Evolutionary conservation across 495 filamentous ascomycete species (phyloP).

Genomic region (Recurvomyces mirabilis): DNA sequence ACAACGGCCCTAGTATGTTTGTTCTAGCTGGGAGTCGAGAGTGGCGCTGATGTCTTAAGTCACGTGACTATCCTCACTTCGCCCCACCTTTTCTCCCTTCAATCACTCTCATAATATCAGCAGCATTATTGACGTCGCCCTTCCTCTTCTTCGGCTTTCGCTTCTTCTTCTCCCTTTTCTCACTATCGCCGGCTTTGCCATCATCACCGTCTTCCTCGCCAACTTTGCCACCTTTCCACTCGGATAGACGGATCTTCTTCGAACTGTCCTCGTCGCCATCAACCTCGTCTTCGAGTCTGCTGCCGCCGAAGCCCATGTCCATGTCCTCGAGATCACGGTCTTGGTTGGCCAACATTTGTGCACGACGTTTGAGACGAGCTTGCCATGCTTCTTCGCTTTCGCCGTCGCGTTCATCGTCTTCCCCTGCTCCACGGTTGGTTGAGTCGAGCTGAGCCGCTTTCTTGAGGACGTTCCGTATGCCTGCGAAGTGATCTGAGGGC

Average conservation of each 20-base stretch:
- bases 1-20: too few relatives aligned
- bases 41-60: too few relatives aligned
- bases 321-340: slow-evolving; percentile 84
- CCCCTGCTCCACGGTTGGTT: slow-evolving; percentile 26
- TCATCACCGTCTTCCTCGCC: slow-evolving; percentile 40
- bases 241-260: slow-evolving; percentile 53
- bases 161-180: slow-evolving; percentile 54
- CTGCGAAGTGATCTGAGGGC: slow-evolving; percentile 43
- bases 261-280: slow-evolving; percentile 53
- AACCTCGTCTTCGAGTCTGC: slow-evolving; percentile 67
- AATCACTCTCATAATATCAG: slow-evolving; percentile 70
- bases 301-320: slow-evolving; percentile 86
- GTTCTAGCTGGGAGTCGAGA: too few relatives aligned
- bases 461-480: slow-evolving; percentile 70
- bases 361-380: slow-evolving; percentile 40
- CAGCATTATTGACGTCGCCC: slow-evolving; percentile 68
- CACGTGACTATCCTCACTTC: slow-evolving; percentile 1
- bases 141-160: slow-evolving; percentile 76
- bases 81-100: slow-evolving; percentile 47
- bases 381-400: slow-evolving; percentile 42
- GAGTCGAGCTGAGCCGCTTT: slow-evolving; percentile 67
- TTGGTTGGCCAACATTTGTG: slow-evolving; percentile 61
- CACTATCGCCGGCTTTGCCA: slow-evolving; percentile 37
- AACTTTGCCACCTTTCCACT: slow-evolving; percentile 38
- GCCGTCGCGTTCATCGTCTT: slow-evolving; percentile 32